These are phyloP conservation scores for Hymenoscyphus linearis DNA, from an alignment of 2,329 filamentous ascomycete genomes.

Conservation along the genomic window DNA sequence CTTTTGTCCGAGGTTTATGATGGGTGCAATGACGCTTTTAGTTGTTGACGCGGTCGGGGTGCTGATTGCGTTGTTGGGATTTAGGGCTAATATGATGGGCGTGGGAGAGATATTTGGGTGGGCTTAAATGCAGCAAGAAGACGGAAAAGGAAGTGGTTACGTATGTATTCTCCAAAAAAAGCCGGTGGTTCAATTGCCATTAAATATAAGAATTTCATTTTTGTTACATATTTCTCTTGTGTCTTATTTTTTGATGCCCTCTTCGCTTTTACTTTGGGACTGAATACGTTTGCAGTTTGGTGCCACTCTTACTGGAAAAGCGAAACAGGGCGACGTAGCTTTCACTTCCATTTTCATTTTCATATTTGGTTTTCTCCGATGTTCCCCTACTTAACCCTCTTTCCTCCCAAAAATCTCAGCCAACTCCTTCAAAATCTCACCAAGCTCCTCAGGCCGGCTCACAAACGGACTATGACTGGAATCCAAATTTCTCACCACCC, in stretches of 20 bases:
- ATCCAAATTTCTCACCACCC: background rate
- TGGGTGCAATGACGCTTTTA: conserved; percentile 65
- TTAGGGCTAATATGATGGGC: conserved; percentile 71
- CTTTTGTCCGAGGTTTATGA: conserved; percentile 87
- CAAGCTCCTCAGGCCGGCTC: background rate
- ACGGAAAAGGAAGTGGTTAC: background rate
- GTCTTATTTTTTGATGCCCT: background rate
- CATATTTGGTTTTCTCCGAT: background rate
- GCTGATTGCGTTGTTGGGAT: conserved; percentile 64
- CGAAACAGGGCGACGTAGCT: background rate
- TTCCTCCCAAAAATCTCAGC: background rate
- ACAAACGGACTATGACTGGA: background rate
- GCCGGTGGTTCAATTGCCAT: background rate
- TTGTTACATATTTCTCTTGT: background rate
- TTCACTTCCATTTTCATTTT: background rate
- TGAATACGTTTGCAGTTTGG: background rate
- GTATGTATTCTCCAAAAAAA: background rate
- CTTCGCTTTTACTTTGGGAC: background rate
- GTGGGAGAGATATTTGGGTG: conserved; percentile 85
- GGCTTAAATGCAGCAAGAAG: conserved; percentile 8
- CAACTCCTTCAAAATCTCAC: background rate
- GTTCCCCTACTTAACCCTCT: background rate
- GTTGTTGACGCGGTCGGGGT: conserved; percentile 73
- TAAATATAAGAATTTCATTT: background rate
- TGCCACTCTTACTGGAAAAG: background rate